Conservation (phyloP, 352 stramenopile genomes). For the Phytophthora sp. region DNA sequence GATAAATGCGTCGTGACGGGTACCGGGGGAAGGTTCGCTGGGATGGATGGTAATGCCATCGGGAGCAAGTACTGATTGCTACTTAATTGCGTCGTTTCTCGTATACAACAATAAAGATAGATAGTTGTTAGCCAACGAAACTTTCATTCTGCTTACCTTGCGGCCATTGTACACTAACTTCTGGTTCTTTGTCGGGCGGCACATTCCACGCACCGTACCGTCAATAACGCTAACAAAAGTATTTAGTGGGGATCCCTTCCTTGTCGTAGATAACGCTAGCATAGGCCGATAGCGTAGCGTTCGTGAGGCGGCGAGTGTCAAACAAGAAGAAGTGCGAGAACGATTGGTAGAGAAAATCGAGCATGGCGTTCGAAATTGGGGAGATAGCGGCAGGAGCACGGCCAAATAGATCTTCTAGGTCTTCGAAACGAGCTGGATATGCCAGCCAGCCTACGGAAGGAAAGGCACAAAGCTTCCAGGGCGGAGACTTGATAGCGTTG, state of each 20-base stretch:
- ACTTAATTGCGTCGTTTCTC: no score
- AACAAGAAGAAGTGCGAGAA: not conserved
- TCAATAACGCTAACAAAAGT: not conserved
- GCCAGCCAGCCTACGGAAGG: conserved; percentile 13
- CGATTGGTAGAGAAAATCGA: not conserved
- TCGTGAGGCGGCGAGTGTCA: not conserved
- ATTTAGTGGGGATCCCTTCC: not conserved
- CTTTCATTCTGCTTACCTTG: not conserved
- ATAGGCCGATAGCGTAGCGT: not conserved
- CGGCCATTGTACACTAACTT: conserved; percentile 11
- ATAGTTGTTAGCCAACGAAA: no score
- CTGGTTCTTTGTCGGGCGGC: not conserved
- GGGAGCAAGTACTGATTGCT: not conserved
- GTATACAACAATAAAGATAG: no score
- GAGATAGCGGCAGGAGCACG: no score
- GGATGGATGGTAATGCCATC: no score
- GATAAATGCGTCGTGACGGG: not conserved
- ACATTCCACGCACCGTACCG: not conserved
- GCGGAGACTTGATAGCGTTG: conserved; percentile 4
- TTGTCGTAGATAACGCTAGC: not conserved
- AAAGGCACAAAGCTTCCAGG: conserved; percentile 9
- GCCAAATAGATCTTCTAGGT: conserved; percentile 13
- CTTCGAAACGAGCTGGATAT: conserved; percentile 12
- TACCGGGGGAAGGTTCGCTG: not conserved
- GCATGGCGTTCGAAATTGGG: not conserved